Percentiles rank a stretch among this genome's conserved stretches.
phyloP scores from a whole-genome alignment of 2,329 filamentous ascomycete species.

The Penicillium italicum region DNA sequence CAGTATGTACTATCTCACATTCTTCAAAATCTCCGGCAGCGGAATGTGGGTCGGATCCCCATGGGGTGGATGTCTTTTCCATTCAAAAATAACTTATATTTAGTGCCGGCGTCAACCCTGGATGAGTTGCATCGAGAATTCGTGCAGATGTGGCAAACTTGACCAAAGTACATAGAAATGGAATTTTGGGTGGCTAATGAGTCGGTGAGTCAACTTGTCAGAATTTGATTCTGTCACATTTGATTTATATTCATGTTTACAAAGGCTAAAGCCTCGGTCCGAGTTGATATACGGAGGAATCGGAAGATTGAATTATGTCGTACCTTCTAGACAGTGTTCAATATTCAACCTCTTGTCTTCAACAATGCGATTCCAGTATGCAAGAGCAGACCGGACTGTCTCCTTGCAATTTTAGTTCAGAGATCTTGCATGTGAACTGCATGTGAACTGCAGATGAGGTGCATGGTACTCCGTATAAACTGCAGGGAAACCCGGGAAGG shows the following conservation, averaged over 20 bases:
- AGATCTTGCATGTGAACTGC: slow-evolving; percentile 20
- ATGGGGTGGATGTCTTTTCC: slow-evolving; percentile 4
- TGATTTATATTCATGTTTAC: background rate
- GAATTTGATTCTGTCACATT: background rate
- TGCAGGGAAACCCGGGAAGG: slow-evolving; percentile 16
- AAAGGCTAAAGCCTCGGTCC: background rate
- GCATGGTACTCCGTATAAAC: background rate
- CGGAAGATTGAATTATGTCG: background rate
- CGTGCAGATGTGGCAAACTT: background rate
- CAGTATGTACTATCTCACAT: slow-evolving; percentile 8
- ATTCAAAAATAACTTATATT: background rate
- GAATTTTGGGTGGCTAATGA: background rate
- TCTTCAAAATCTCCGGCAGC: background rate
- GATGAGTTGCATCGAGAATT: background rate
- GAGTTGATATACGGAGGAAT: background rate
- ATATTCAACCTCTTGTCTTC: background rate
- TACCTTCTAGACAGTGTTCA: background rate
- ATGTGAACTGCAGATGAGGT: slow-evolving; percentile 7
- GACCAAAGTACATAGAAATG: background rate
- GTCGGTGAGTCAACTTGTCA: slow-evolving; percentile 1
- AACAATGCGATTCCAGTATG: background rate
- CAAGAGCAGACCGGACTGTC: slow-evolving; percentile 10
- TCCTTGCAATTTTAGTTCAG: slow-evolving; percentile 13
- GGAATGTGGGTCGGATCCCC: slow-evolving; percentile 8
- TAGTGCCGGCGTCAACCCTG: background rate